Evolutionary conservation across 1,284 basidiomycete species (phyloP).

Genomic region (Cerioporus squamosus): DNA sequence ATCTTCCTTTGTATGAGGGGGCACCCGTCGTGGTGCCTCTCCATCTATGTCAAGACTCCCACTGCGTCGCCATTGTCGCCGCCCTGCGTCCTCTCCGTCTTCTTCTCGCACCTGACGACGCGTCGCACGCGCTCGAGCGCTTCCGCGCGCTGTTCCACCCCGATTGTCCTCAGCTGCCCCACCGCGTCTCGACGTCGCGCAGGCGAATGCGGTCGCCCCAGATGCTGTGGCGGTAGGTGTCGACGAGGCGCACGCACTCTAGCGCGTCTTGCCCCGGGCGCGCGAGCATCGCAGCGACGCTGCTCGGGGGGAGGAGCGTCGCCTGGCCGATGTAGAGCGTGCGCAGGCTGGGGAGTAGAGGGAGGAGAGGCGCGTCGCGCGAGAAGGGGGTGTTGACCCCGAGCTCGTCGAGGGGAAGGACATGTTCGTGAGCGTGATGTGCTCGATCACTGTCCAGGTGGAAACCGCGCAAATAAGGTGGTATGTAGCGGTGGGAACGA

Average conservation of each 20-base stretch:
- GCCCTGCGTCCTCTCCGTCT: slow-evolving; percentile 57
- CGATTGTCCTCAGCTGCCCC: slow-evolving; percentile 15
- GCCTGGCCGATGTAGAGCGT: slow-evolving; percentile 53
- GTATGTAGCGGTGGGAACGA: slow-evolving; percentile 47
- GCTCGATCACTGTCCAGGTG: slow-evolving; percentile 47
- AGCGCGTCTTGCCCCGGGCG: slow-evolving; percentile 35
- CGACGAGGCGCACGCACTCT: slow-evolving; percentile 48
- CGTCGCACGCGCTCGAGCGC: slow-evolving; percentile 39
- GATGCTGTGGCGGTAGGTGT: slow-evolving; percentile 58
- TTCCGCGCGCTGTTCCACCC: slow-evolving; percentile 12
- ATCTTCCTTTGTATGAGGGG: no score
- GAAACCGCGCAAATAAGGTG: slow-evolving; percentile 49
- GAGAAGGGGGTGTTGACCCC: slow-evolving; percentile 23
- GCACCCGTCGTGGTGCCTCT: background rate
- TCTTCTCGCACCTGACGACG: slow-evolving; percentile 53
- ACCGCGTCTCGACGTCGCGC: slow-evolving; percentile 44
- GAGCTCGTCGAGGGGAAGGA: slow-evolving; percentile 34
- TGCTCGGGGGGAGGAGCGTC: slow-evolving; percentile 45
- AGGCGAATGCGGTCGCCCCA: slow-evolving; percentile 53
- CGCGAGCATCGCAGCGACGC: slow-evolving; percentile 44
- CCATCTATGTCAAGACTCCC: slow-evolving; percentile 29
- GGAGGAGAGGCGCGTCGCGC: slow-evolving; percentile 35
- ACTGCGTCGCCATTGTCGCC: slow-evolving; percentile 52
- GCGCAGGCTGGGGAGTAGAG: slow-evolving; percentile 43
- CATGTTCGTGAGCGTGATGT: slow-evolving; percentile 53